Evolutionary conservation across 2,329 filamentous ascomycete genomes (phyloP).

Genomic region (Davidsoniella neocaledoniae): DNA sequence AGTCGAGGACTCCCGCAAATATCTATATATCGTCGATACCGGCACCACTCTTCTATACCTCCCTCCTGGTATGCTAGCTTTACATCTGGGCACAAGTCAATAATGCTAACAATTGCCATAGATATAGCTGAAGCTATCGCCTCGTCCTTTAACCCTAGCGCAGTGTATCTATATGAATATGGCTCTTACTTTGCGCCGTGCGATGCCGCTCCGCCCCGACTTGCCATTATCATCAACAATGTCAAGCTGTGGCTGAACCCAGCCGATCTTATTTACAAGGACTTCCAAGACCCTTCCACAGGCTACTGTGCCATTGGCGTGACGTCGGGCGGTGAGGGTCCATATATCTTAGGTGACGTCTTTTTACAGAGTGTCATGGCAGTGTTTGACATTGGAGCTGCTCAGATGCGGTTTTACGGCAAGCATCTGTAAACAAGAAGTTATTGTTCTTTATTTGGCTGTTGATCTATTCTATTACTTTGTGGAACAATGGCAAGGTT

Average conservation of each 20-base stretch:
- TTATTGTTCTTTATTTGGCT: not conserved
- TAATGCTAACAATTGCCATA: constrained; percentile 14
- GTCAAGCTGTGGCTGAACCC: constrained; percentile 31
- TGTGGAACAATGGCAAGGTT: not conserved
- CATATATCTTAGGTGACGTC: constrained; percentile 32
- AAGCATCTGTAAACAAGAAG: constrained; percentile 1
- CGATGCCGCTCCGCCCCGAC: constrained; percentile 27
- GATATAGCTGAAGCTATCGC: constrained; percentile 33
- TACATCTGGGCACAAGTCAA: not conserved
- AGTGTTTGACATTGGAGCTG: constrained; percentile 30
- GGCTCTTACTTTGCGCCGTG: constrained; percentile 32
- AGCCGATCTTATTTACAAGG: constrained; percentile 29
- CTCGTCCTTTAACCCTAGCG: constrained; percentile 28
- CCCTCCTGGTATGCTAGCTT: constrained; percentile 25
- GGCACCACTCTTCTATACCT: constrained; percentile 35
- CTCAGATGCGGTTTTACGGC: constrained; percentile 28
- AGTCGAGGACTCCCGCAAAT: constrained; percentile 25
- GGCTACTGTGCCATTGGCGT: constrained; percentile 32
- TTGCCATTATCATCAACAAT: constrained; percentile 29
- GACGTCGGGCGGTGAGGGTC: constrained; percentile 26
- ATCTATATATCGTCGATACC: constrained; percentile 35
- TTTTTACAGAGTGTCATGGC: constrained; percentile 35
- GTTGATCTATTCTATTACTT: not conserved
- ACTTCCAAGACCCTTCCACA: constrained; percentile 26
- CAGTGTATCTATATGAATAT: constrained; percentile 29